phyloP scores from a whole-genome alignment of 23 red algal genomes.

The Cyanidioschyzon merolae region DNA sequence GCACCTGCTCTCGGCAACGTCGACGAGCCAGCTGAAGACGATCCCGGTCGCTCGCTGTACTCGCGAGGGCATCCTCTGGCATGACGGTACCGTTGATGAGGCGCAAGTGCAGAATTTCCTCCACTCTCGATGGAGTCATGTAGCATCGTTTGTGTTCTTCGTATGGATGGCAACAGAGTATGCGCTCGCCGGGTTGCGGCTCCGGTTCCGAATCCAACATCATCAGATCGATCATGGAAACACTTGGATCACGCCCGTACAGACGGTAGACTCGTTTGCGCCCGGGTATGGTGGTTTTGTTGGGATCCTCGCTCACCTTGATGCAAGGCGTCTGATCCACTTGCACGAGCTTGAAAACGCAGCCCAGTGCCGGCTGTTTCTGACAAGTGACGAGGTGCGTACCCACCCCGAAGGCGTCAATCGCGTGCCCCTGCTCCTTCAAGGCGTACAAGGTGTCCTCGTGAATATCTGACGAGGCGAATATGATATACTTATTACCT shows the following conservation, averaged over 20 bases:
- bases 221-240: conserved; percentile 46
- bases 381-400: conserved; percentile 72
- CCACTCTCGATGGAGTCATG: conserved; percentile 18
- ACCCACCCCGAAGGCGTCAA: conserved; percentile 61
- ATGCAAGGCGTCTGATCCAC: conserved; percentile 26
- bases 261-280: conserved; percentile 39
- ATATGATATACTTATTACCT: conserved; percentile 27
- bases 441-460: conserved; percentile 38
- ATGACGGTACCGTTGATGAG: background rate
- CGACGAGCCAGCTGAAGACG: background rate
- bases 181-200: conserved; percentile 20
- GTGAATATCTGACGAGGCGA: conserved; percentile 56
- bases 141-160: conserved; percentile 27
- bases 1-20: conserved; percentile 1
- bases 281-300: conserved; percentile 44
- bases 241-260: conserved; percentile 22
- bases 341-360: conserved; percentile 53
- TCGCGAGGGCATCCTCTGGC: background rate
- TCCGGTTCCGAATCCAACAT: conserved; percentile 24
- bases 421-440: conserved; percentile 25
- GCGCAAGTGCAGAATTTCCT: conserved; percentile 17
- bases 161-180: conserved; percentile 30
- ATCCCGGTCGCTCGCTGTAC: conserved; percentile 11
- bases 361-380: conserved; percentile 63
- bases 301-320: conserved; percentile 51